Conservation (phyloP, 805 yeast genomes). For the Wickerhamiella sergipiensis region DNA sequence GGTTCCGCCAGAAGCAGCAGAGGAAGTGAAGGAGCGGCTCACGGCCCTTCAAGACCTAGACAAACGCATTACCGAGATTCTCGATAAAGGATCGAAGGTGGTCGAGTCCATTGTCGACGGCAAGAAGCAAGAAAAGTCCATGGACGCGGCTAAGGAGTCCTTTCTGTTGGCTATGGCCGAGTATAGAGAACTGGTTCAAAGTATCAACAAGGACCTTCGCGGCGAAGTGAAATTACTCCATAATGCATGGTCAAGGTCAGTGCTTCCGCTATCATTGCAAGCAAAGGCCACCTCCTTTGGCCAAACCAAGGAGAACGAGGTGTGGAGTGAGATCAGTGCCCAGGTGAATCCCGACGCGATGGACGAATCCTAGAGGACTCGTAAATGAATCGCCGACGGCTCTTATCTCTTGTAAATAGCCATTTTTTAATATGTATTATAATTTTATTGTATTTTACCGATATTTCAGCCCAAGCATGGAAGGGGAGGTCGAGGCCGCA, state of each 20-base stretch:
- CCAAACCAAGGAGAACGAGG: constrained; percentile 36
- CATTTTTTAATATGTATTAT: no score
- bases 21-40: constrained; percentile 15
- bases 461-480: no score
- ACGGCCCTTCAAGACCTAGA: constrained; percentile 20
- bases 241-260: constrained; percentile 31
- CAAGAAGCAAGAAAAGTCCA: constrained; percentile 11
- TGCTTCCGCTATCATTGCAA: constrained; percentile 55
- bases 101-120: constrained; percentile 20
- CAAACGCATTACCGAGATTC: constrained; percentile 12
- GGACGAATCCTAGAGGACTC: not conserved
- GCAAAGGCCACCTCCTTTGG: constrained; percentile 62
- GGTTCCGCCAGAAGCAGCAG: not conserved
- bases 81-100: constrained; percentile 19
- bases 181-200: constrained; percentile 43
- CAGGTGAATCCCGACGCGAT: constrained; percentile 6
- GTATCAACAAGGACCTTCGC: constrained; percentile 45
- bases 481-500: no score
- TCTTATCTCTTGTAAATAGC: no score
- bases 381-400: no score
- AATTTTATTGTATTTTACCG: not conserved
- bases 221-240: constrained; percentile 55
- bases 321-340: constrained; percentile 20
- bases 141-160: constrained; percentile 21
- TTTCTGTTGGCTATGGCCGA: constrained; percentile 33